Evolutionary conservation across 2,329 filamentous ascomycete species (phyloP).

Genomic region (Celoporthe dispersa): DNA sequence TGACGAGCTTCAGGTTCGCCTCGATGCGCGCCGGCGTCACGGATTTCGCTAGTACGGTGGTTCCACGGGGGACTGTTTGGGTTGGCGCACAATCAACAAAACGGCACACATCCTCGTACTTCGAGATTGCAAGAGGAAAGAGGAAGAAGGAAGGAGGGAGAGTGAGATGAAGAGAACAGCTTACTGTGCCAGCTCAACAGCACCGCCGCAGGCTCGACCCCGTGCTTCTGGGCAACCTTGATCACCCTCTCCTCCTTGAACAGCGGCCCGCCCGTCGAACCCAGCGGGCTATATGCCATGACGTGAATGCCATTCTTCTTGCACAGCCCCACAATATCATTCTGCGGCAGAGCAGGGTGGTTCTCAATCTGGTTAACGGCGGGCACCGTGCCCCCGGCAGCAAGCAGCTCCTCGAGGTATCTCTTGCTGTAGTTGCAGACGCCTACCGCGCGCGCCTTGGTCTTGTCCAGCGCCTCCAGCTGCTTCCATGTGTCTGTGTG

Average conservation of each 20-base stretch:
- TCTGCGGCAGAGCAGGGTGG: constrained; percentile 72
- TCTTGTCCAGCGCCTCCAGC: constrained; percentile 68
- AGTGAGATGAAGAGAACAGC: constrained; percentile 34
- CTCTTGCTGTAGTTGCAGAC: constrained; percentile 63
- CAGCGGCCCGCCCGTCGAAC: constrained; percentile 67
- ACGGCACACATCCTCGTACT: neutral
- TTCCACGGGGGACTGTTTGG: constrained; percentile 64
- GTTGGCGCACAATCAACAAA: neutral
- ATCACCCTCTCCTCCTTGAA: constrained; percentile 66
- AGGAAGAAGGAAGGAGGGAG: neutral
- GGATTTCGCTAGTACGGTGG: constrained; percentile 75
- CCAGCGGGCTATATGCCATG: constrained; percentile 73
- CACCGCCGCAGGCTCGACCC: constrained; percentile 63
- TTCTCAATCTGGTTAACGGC: constrained; percentile 77
- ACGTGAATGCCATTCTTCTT: constrained; percentile 70
- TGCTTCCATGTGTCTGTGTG: constrained; percentile 79
- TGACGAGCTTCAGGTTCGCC: constrained; percentile 69
- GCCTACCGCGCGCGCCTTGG: constrained; percentile 59
- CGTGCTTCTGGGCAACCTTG: constrained; percentile 67
- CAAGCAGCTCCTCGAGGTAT: constrained; percentile 60
- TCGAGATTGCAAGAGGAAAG: too few relatives aligned
- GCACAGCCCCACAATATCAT: constrained; percentile 73
- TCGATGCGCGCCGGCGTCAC: constrained; percentile 71
- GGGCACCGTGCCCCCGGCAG: constrained; percentile 53
- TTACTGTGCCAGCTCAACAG: constrained; percentile 74